These are phyloP conservation scores for Polytrichum commune DNA, from an alignment of 225 moss, liverwort and hornwort species.

Conservation along the genomic window DNA sequence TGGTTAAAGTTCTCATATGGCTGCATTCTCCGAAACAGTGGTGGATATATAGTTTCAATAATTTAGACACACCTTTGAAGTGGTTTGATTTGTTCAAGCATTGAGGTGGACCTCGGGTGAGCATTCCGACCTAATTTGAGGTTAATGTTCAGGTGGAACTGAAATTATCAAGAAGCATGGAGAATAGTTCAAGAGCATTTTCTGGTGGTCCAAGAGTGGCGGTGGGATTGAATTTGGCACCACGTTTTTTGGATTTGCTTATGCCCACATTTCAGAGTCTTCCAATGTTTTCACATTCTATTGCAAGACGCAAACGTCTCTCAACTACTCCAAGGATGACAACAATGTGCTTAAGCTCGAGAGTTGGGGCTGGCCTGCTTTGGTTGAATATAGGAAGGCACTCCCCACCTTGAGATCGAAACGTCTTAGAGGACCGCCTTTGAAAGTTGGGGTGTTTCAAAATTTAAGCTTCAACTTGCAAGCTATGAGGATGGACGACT, in stretches of 20 bases:
- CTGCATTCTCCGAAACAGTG: too few relatives aligned
- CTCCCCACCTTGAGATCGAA: background rate
- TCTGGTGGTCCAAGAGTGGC: background rate
- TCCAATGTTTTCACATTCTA: background rate
- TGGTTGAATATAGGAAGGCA: background rate
- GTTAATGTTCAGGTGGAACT: too few relatives aligned
- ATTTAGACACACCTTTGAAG: too few relatives aligned
- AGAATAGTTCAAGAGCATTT: too few relatives aligned
- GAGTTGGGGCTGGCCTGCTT: constrained; percentile 8
- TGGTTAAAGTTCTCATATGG: too few relatives aligned
- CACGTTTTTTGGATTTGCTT: constrained; percentile 19
- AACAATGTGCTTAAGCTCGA: background rate
- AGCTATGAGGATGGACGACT: too few relatives aligned
- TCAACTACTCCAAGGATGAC: constrained; percentile 1
- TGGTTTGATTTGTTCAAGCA: too few relatives aligned
- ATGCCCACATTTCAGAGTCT: constrained; percentile 2
- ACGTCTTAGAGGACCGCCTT: background rate
- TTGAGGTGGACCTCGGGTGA: too few relatives aligned
- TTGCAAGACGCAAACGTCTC: background rate
- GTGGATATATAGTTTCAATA: too few relatives aligned
- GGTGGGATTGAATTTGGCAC: constrained; percentile 24
- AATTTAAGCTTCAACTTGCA: constrained; percentile 31
- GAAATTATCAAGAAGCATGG: too few relatives aligned
- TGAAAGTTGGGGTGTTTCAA: background rate
- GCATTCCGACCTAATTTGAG: too few relatives aligned